These are phyloP conservation scores for Stenocarpella maydis DNA, from an alignment of 2,329 filamentous ascomycete species.

Conservation along the genomic window DNA sequence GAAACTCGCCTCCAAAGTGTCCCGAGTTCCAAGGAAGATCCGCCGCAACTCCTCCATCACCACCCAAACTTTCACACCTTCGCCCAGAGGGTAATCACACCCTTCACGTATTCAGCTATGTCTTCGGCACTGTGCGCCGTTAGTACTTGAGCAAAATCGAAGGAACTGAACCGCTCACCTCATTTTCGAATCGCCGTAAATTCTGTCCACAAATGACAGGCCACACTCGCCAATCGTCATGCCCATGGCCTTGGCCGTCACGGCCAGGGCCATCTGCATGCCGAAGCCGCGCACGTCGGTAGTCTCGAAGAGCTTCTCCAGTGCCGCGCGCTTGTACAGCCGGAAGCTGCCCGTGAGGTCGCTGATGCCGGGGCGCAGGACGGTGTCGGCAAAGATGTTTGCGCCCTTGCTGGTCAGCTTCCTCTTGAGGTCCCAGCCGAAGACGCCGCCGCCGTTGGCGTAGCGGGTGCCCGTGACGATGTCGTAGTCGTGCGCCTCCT, in stretches of 20 bases:
- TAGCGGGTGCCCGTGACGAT: conserved; percentile 98
- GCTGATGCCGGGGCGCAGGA: conserved; percentile 91
- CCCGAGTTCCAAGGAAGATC: background rate
- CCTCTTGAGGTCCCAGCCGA: conserved; percentile 94
- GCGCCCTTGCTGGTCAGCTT: conserved; percentile 86
- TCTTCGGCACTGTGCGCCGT: conserved; percentile 42
- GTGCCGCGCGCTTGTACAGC: conserved; percentile 88
- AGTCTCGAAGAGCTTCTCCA: conserved; percentile 88
- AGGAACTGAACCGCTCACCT: background rate
- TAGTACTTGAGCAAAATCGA: background rate
- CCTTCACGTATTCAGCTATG: conserved; percentile 53
- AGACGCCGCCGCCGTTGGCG: conserved; percentile 87
- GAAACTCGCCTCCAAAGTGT: conserved; percentile 38
- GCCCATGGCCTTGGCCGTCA: conserved; percentile 94
- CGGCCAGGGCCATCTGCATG: conserved; percentile 99
- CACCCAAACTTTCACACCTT: conserved; percentile 64
- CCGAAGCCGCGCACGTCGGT: conserved; percentile 97
- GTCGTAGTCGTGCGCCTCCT: conserved; percentile 82
- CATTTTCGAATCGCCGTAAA: conserved; percentile 79
- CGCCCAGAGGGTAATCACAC: conserved; percentile 78
- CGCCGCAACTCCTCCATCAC: conserved; percentile 1
- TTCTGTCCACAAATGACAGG: conserved; percentile 92
- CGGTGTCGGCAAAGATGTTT: conserved; percentile 94
- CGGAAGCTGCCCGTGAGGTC: conserved; percentile 95
- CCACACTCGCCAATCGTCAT: conserved; percentile 94